A percentile compares a stretch with the other conserved stretches of the same genome.
phyloP scores from a whole-genome alignment of 1,284 basidiomycete genomes.

The Ceraceosorus bombacis region DNA sequence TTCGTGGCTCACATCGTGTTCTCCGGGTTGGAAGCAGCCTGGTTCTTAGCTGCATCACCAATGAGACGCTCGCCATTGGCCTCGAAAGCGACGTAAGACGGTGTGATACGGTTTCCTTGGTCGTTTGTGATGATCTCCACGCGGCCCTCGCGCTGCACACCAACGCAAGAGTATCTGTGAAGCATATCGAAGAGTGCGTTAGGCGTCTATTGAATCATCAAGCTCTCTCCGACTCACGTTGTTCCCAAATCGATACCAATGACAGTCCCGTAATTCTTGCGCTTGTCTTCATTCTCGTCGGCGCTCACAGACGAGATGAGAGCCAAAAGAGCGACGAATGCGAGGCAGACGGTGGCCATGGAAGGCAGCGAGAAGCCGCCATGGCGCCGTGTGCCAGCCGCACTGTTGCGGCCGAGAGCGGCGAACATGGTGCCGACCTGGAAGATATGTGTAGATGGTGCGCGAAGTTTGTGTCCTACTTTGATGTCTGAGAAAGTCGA shows the following conservation, averaged over 20 bases:
- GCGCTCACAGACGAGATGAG: conserved; percentile 33
- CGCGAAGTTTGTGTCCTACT: neutral
- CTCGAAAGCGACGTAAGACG: conserved; percentile 48
- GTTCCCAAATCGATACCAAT: conserved; percentile 69
- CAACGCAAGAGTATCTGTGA: conserved; percentile 48
- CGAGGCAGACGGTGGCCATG: conserved; percentile 34
- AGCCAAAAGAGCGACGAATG: conserved; percentile 34
- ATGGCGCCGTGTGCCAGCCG: neutral
- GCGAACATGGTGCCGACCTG: too few species aligned
- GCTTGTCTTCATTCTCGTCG: conserved; percentile 28
- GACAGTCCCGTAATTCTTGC: conserved; percentile 67
- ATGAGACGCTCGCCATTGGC: conserved; percentile 69
- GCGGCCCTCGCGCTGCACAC: conserved; percentile 69
- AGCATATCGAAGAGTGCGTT: neutral
- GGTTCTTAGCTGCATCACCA: conserved; percentile 59
- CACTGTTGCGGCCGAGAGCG: too few species aligned
- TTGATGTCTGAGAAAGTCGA: too few species aligned
- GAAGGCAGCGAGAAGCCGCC: conserved; percentile 16
- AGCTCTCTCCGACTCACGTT: conserved; percentile 47
- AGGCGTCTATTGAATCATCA: conserved; percentile 5
- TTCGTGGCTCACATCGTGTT: conserved; percentile 59
- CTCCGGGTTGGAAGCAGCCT: conserved; percentile 66
- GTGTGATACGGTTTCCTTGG: conserved; percentile 52
- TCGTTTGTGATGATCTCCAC: conserved; percentile 49
- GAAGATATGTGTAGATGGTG: neutral